Evolutionary conservation across 2,329 filamentous ascomycete species (phyloP).

Genomic region (Mycogone perniciosa): DNA sequence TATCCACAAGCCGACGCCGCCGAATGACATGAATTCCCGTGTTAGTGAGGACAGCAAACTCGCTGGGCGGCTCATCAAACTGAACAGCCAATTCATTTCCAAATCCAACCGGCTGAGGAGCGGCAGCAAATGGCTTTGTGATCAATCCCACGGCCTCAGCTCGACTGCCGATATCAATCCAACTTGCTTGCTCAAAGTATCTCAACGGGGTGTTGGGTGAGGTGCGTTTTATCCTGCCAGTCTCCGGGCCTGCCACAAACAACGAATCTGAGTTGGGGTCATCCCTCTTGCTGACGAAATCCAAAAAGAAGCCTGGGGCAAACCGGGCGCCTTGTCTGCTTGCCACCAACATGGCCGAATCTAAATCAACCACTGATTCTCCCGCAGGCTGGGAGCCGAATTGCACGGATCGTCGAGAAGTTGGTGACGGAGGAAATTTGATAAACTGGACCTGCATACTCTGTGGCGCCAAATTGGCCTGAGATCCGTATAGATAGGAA

Average conservation of each 20-base stretch:
- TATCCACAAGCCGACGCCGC: slow-evolving; percentile 78
- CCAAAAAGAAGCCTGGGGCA: slow-evolving; percentile 85
- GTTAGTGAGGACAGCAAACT: slow-evolving; percentile 88
- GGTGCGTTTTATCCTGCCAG: slow-evolving; percentile 69
- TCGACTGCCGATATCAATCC: slow-evolving; percentile 66
- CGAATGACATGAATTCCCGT: slow-evolving; percentile 83
- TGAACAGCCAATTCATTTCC: slow-evolving; percentile 96
- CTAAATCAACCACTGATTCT: slow-evolving; percentile 40
- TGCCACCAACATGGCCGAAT: slow-evolving; percentile 41
- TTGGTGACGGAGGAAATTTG: slow-evolving; percentile 69
- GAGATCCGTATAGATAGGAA: slow-evolving; percentile 56
- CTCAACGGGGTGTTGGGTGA: slow-evolving; percentile 45
- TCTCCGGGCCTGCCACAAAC: slow-evolving; percentile 83
- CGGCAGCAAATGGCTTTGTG: slow-evolving; percentile 64
- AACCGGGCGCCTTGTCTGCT: slow-evolving; percentile 56
- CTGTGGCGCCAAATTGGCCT: slow-evolving; percentile 63
- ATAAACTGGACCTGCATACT: slow-evolving; percentile 98
- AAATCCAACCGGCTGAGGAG: slow-evolving; percentile 66
- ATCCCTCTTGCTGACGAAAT: slow-evolving; percentile 64
- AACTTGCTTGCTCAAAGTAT: slow-evolving; percentile 75
- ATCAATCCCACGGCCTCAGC: slow-evolving; percentile 75
- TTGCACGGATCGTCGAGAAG: slow-evolving; percentile 25
- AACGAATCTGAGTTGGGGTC: slow-evolving; percentile 58
- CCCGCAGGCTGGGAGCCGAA: slow-evolving; percentile 18
- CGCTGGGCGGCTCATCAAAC: slow-evolving; percentile 73